Evolutionary conservation across 2,329 filamentous ascomycete genomes (phyloP).

Genomic region (Colletotrichum siamense): DNA sequence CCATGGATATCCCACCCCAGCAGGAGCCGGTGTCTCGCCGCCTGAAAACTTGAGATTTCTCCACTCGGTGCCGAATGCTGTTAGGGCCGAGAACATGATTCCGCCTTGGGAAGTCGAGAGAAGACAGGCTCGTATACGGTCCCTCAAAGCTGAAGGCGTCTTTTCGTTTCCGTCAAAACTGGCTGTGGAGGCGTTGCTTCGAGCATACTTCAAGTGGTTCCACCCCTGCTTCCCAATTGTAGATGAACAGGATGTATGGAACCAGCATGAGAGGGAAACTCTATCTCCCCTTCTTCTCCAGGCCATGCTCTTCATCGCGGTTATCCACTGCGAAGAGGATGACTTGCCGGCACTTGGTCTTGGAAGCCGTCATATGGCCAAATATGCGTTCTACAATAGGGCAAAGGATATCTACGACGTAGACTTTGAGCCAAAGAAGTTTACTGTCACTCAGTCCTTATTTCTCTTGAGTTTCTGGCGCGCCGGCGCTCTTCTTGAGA

Average conservation of each 20-base stretch:
- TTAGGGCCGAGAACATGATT: background rate
- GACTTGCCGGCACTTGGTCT: background rate
- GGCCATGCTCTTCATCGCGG: background rate
- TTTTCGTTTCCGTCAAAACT: background rate
- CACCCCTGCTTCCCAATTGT: background rate
- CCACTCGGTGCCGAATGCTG: background rate
- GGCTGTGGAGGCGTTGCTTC: background rate
- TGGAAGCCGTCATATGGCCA: background rate
- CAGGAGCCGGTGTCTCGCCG: background rate
- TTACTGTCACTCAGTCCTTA: background rate
- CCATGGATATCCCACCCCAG: background rate
- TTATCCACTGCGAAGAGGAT: background rate
- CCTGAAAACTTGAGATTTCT: background rate
- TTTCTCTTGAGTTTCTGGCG: conserved; percentile 36
- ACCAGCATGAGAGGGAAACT: accelerated
- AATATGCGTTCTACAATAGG: background rate
- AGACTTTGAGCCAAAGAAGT: background rate
- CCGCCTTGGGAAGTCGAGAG: background rate
- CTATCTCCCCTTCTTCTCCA: background rate
- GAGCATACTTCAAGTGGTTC: background rate
- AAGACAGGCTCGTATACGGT: background rate
- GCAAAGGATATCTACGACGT: background rate
- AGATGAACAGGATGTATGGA: background rate
- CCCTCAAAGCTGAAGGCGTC: background rate
- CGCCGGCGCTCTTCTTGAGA: conserved; percentile 49